Conservation (phyloP, 2,329 filamentous ascomycete genomes). For the Monilinia laxa region DNA sequence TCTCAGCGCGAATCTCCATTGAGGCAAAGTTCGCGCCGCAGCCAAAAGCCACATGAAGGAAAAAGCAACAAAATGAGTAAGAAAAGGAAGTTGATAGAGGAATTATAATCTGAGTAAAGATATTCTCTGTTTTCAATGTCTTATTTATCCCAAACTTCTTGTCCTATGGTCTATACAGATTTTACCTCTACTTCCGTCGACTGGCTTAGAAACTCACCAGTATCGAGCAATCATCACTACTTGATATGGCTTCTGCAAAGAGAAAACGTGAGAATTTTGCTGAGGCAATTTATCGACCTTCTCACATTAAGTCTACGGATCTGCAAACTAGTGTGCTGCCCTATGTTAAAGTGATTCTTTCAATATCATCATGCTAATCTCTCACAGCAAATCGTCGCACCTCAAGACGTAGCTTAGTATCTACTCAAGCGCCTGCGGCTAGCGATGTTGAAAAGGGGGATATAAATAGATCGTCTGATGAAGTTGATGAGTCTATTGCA, state of each 20-base stretch:
- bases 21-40: not conserved
- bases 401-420: not conserved
- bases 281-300: not conserved
- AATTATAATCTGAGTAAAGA: not conserved
- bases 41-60: conserved; percentile 3
- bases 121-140: not conserved
- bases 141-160: not conserved
- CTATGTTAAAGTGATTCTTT: not conserved
- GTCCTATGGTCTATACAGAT: not conserved
- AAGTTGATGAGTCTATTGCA: not conserved
- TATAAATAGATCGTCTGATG: not conserved
- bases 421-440: not conserved
- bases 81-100: not conserved
- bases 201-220: not conserved
- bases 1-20: not conserved
- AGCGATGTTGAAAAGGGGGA: not conserved
- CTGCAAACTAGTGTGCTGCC: not conserved
- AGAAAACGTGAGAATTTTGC: not conserved
- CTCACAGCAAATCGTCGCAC: conserved; percentile 1
- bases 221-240: not conserved
- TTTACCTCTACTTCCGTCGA: not conserved
- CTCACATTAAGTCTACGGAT: not conserved
- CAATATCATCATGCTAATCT: not conserved
- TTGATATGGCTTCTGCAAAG: not conserved
- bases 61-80: conserved; percentile 8